Evolutionary conservation across 140 eudicot genomes (phyloP).

Genomic region (Stevia rebaudiana): DNA sequence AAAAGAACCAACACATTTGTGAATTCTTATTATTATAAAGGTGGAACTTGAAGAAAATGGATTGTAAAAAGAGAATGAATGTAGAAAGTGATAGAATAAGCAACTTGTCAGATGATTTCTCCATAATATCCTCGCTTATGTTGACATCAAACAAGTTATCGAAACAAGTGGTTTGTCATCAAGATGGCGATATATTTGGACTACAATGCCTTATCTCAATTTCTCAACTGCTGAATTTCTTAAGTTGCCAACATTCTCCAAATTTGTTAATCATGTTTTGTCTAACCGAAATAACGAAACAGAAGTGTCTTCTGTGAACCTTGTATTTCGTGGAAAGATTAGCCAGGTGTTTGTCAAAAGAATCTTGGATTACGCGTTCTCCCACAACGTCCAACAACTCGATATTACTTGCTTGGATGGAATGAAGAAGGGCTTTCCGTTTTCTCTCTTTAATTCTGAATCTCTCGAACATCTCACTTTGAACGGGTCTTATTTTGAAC

Average conservation of each 20-base stretch:
- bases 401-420: neutral
- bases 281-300: constrained; percentile 4
- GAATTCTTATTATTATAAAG: neutral
- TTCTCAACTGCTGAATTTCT: neutral
- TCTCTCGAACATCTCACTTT: constrained; percentile 10
- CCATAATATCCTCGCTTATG: constrained; percentile 1
- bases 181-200: constrained; percentile 15
- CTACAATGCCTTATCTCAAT: neutral
- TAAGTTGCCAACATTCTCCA: neutral
- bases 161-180: constrained; percentile 3
- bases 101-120: constrained; percentile 24
- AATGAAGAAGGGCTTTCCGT: neutral
- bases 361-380: constrained; percentile 5
- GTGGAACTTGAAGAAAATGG: neutral
- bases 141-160: neutral
- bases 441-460: neutral
- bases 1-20: neutral
- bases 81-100: constrained; percentile 12
- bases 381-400: constrained; percentile 17
- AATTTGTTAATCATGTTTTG: constrained; percentile 3
- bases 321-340: neutral
- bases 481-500: neutral
- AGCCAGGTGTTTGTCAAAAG: neutral
- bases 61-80: neutral
- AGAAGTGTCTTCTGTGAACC: neutral